phyloP scores from a whole-genome alignment of 441 rosid genomes.

The Codiaeum variegatum region DNA sequence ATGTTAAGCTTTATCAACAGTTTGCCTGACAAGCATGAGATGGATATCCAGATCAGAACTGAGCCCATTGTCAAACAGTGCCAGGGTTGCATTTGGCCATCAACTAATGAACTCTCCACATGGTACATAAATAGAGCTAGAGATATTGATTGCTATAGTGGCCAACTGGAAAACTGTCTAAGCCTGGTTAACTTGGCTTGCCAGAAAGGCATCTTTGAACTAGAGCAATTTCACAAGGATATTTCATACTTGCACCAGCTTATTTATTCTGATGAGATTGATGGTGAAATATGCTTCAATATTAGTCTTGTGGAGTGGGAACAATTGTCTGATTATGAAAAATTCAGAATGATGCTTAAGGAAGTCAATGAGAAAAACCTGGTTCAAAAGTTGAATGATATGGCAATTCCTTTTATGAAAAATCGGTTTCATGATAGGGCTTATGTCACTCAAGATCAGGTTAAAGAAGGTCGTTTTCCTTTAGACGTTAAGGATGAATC shows the following conservation, averaged over 20 bases:
- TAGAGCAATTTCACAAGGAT: constrained; percentile 76
- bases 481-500: constrained; percentile 40
- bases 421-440: constrained; percentile 32
- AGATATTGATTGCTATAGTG: constrained; percentile 82
- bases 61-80: constrained; percentile 69
- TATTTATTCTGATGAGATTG: constrained; percentile 58
- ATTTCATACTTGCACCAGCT: constrained; percentile 71
- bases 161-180: constrained; percentile 88
- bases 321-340: constrained; percentile 76
- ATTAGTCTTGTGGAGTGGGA: constrained; percentile 83
- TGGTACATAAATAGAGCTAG: constrained; percentile 93
- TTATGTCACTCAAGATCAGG: constrained; percentile 26
- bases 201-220: constrained; percentile 63
- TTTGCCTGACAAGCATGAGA: constrained; percentile 52
- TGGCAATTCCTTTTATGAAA: constrained; percentile 81
- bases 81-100: constrained; percentile 69
- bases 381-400: constrained; percentile 52
- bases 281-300: constrained; percentile 45
- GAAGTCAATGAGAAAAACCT: constrained; percentile 64
- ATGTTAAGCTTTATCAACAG: constrained; percentile 58
- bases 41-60: constrained; percentile 52
- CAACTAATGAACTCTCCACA: constrained; percentile 51
- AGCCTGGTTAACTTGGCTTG: constrained; percentile 75
- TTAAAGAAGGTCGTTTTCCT: constrained; percentile 24
- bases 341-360: constrained; percentile 74